Percentiles rank a stretch among this genome's conserved stretches.
Conservation (phyloP, 2,329 filamentous ascomycete genomes). For the Aspergillus aculeatinus region DNA sequence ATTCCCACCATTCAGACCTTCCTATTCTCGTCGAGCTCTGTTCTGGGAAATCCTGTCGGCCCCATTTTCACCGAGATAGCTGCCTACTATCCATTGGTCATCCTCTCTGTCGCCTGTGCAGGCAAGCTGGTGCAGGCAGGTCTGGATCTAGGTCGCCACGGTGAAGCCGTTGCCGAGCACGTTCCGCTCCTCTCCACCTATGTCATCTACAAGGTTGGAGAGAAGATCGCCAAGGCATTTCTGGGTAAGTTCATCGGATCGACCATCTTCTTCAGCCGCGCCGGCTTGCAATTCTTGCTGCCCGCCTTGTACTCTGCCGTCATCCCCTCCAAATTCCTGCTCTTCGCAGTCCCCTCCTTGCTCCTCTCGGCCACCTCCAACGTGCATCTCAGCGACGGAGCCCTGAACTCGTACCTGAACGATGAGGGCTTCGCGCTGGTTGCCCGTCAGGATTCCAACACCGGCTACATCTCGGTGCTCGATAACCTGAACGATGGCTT, state of each 20-base stretch:
- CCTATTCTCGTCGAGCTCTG: conserved; percentile 65
- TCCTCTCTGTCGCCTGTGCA: conserved; percentile 63
- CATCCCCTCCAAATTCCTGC: conserved; percentile 66
- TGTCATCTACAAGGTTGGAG: conserved; percentile 57
- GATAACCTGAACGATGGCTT: conserved; percentile 71
- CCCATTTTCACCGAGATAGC: conserved; percentile 72
- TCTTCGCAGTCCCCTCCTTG: conserved; percentile 69
- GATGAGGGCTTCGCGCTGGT: conserved; percentile 70
- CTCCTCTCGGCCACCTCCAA: conserved; percentile 66
- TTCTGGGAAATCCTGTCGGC: conserved; percentile 67
- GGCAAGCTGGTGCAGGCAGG: conserved; percentile 63
- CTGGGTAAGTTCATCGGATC: conserved; percentile 58
- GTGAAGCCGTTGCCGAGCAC: conserved; percentile 61
- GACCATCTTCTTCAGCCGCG: conserved; percentile 64
- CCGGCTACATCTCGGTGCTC: conserved; percentile 88
- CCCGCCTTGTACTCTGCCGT: conserved; percentile 64
- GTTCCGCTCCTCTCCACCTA: conserved; percentile 66
- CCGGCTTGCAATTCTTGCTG: conserved; percentile 69
- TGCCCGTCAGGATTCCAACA: conserved; percentile 79
- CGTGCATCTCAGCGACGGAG: conserved; percentile 65
- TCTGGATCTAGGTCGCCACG: conserved; percentile 56
- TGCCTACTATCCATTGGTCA: conserved; percentile 68
- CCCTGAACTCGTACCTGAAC: conserved; percentile 66
- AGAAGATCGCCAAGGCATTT: conserved; percentile 42
- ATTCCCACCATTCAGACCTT: conserved; percentile 71